Percentiles rank a stretch among this genome's conserved stretches.
phyloP scores from a whole-genome alignment of 176 grass and related monocot genomes.

The Urochloa ruziziensis region DNA sequence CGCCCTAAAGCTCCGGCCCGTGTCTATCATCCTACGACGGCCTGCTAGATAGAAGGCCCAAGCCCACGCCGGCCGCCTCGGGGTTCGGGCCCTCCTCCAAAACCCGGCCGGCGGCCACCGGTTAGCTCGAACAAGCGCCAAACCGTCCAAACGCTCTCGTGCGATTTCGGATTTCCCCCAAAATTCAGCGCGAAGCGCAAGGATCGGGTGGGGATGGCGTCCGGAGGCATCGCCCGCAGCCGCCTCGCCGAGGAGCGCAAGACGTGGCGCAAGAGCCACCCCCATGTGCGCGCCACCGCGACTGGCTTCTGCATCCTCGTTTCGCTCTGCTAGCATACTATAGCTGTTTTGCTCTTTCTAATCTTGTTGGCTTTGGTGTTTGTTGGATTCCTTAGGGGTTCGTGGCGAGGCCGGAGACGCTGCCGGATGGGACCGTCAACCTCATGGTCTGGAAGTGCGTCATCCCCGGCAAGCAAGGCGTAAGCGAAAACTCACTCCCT shows the following conservation, averaged over 20 bases:
- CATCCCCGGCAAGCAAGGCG: conserved; percentile 77
- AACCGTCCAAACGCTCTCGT: background rate
- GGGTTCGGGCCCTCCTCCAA: too few species aligned
- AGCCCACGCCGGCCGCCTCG: background rate
- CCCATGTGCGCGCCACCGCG: conserved; percentile 43
- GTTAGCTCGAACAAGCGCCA: background rate
- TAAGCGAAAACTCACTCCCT: conserved; percentile 31
- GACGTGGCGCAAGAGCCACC: conserved; percentile 84
- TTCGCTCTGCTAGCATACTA: background rate
- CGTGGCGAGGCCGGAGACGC: conserved; percentile 77
- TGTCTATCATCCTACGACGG: too few species aligned
- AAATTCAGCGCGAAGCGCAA: background rate
- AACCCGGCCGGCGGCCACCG: too few species aligned
- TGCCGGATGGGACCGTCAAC: conserved; percentile 79
- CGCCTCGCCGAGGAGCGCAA: conserved; percentile 87
- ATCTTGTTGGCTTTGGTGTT: background rate
- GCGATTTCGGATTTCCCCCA: background rate
- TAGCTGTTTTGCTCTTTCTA: too few species aligned
- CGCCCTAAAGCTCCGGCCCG: too few species aligned
- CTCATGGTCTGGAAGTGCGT: conserved; percentile 83
- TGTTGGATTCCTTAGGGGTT: conserved; percentile 59
- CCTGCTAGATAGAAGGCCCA: background rate
- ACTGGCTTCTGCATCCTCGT: conserved; percentile 3
- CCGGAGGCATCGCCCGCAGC: conserved; percentile 65
- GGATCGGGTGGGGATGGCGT: conserved; percentile 33